Percentiles rank a stretch among this genome's conserved stretches.
These are phyloP conservation scores for Gaertneriomyces semiglobifer DNA, from an alignment of 192 early-diverging fungal genomes.

Conservation along the genomic window DNA sequence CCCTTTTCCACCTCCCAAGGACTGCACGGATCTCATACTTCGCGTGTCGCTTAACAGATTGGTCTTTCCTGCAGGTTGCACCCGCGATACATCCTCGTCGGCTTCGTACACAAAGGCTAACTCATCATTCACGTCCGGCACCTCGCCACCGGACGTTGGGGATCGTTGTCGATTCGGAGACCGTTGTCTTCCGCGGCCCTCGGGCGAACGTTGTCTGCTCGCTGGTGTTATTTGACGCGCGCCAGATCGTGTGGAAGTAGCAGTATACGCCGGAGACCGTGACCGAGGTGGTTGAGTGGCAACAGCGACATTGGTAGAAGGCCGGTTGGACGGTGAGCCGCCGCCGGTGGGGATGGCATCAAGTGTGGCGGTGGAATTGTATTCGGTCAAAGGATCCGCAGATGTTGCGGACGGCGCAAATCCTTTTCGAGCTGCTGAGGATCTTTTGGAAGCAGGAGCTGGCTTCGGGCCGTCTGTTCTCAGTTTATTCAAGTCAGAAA, in stretches of 20 bases:
- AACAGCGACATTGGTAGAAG: too few species aligned
- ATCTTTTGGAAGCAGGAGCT: conserved; percentile 3
- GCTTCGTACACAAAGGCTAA: conserved; percentile 45
- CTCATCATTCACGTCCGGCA: conserved; percentile 19
- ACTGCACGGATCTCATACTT: background rate
- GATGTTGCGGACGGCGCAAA: background rate
- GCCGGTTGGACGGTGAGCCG: background rate
- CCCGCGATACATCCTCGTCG: background rate
- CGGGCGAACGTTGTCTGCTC: too few species aligned
- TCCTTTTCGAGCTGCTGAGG: conserved; percentile 1
- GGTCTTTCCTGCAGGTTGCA: background rate
- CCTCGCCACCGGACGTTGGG: background rate
- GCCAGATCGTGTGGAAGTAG: conserved; percentile 1
- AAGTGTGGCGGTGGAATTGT: conserved; percentile 3
- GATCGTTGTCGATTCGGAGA: background rate
- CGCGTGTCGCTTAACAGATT: background rate
- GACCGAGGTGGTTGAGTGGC: background rate
- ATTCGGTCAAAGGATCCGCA: conserved; percentile 9
- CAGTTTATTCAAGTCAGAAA: conserved; percentile 21
- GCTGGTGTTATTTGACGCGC: background rate
- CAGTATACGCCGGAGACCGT: background rate
- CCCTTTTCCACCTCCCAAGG: background rate
- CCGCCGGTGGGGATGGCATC: background rate
- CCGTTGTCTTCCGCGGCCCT: too few species aligned
- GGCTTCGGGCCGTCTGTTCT: conserved; percentile 15